phyloP scores from a whole-genome alignment of 176 grass and related monocot species.

The Rhipidocladum racemiflorum region DNA sequence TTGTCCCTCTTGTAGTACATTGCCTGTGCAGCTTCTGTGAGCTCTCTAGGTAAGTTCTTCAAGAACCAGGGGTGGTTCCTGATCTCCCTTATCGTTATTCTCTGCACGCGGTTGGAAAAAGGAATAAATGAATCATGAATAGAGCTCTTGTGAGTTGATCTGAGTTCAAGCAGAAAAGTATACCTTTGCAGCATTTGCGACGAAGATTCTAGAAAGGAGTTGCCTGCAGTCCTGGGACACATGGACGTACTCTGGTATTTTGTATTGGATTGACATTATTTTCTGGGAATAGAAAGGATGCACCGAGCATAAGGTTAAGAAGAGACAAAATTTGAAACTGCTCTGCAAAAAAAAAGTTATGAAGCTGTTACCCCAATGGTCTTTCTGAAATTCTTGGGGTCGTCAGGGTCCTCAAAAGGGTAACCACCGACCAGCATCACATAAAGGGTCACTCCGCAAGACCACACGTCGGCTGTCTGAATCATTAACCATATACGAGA shows the following conservation, averaged over 20 bases:
- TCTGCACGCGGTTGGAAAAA: constrained; percentile 38
- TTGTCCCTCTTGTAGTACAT: constrained; percentile 78
- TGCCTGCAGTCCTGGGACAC: constrained; percentile 80
- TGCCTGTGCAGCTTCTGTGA: constrained; percentile 66
- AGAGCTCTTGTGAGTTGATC: neutral
- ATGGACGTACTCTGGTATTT: constrained; percentile 78
- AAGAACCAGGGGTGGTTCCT: constrained; percentile 90
- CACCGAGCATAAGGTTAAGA: constrained; percentile 23
- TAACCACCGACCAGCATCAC: constrained; percentile 77
- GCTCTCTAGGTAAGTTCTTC: constrained; percentile 84
- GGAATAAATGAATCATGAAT: neutral
- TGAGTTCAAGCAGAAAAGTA: constrained; percentile 12
- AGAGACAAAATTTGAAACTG: neutral
- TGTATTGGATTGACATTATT: constrained; percentile 82
- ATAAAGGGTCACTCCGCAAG: constrained; percentile 75
- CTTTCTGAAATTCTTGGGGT: constrained; percentile 76
- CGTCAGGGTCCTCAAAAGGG: constrained; percentile 72
- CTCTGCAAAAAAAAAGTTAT: neutral
- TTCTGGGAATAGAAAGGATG: constrained; percentile 47
- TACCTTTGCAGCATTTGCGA: constrained; percentile 73
- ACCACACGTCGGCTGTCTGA: constrained; percentile 81
- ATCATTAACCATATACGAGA: constrained; percentile 6
- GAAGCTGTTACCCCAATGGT: constrained; percentile 53
- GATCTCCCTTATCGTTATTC: constrained; percentile 90
- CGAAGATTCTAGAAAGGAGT: constrained; percentile 69